These are phyloP conservation scores for Chlamydomonas sp. DNA, from an alignment of 139 green algal genomes.

Conservation along the genomic window DNA sequence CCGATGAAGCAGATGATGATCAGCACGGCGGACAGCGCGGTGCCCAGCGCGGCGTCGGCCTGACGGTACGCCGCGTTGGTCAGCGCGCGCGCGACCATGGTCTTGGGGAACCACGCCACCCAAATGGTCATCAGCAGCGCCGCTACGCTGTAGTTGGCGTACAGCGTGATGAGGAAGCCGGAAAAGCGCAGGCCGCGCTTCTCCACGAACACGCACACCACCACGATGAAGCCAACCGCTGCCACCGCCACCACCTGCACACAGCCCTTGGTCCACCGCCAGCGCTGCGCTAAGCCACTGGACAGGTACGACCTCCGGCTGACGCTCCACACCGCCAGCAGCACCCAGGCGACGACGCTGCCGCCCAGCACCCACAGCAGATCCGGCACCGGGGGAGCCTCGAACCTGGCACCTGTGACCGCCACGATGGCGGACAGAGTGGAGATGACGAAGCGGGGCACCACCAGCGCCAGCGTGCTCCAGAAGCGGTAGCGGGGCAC, in stretches of 20 bases:
- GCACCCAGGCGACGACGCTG: neutral
- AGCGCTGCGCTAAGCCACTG: neutral
- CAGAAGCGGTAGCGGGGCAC: constrained; percentile 31
- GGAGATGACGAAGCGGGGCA: neutral
- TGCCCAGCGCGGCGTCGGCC: constrained; percentile 6
- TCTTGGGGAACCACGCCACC: constrained; percentile 10
- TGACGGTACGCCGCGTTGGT: constrained; percentile 4
- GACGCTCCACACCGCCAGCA: neutral
- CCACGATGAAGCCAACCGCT: neutral
- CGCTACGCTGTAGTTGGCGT: constrained; percentile 33
- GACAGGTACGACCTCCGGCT: neutral
- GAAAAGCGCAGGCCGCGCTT: constrained; percentile 6
- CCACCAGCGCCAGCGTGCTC: neutral
- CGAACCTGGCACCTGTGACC: constrained; percentile 15
- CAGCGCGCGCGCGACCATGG: constrained; percentile 5
- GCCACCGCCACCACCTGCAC: constrained; percentile 1
- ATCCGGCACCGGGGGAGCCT: neutral
- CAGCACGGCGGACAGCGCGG: neutral
- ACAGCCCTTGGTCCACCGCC: constrained; percentile 29
- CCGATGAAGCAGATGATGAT: constrained; percentile 38
- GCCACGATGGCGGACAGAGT: constrained; percentile 6
- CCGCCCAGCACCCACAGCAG: constrained; percentile 27
- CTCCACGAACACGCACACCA: constrained; percentile 8
- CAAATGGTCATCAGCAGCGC: neutral
- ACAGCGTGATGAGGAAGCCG: constrained; percentile 29